Conservation (phyloP, 192 early-diverging fungal species). For the Funneliformis mosseae region DNA sequence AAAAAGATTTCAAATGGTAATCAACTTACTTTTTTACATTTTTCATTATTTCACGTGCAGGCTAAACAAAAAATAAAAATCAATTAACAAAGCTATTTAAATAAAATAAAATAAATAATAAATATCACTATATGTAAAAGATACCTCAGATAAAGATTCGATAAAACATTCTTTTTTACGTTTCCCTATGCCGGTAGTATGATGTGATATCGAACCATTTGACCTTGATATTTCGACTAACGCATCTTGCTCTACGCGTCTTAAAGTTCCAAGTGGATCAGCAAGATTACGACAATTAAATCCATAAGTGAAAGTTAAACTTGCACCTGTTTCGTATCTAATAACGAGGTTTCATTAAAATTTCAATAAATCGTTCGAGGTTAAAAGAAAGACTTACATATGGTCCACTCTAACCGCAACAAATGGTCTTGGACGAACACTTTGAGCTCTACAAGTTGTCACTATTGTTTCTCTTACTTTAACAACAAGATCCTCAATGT, state of each 20-base stretch:
- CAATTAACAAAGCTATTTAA: neutral
- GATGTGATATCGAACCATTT: slow-evolving; percentile 1
- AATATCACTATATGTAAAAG: neutral
- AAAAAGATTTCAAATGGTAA: neutral
- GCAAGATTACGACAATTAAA: slow-evolving; percentile 18
- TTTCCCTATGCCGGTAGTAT: slow-evolving; percentile 19
- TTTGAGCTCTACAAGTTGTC: slow-evolving; percentile 7
- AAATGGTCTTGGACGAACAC: neutral
- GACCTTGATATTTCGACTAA: slow-evolving; percentile 16
- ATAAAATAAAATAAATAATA: neutral
- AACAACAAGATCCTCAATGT: neutral
- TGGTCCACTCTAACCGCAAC: neutral
- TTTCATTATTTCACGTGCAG: neutral
- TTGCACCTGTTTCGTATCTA: slow-evolving; percentile 24
- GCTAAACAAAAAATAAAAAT: neutral
- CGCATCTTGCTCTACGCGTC: slow-evolving; percentile 7
- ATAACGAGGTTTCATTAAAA: neutral
- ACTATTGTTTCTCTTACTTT: slow-evolving; percentile 19
- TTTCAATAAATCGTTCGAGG: neutral
- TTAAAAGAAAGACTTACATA: neutral
- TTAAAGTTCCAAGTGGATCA: slow-evolving; percentile 23
- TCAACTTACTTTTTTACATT: slow-evolving; percentile 16
- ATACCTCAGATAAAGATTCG: slow-evolving; percentile 14
- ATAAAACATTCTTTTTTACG: slow-evolving; percentile 22
- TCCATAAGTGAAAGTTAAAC: slow-evolving; percentile 24